Evolutionary conservation across 2,329 filamentous ascomycete genomes (phyloP), one percentile per base, ranked within the genome.

Genomic region (Fusarium robinianum): DNA sequence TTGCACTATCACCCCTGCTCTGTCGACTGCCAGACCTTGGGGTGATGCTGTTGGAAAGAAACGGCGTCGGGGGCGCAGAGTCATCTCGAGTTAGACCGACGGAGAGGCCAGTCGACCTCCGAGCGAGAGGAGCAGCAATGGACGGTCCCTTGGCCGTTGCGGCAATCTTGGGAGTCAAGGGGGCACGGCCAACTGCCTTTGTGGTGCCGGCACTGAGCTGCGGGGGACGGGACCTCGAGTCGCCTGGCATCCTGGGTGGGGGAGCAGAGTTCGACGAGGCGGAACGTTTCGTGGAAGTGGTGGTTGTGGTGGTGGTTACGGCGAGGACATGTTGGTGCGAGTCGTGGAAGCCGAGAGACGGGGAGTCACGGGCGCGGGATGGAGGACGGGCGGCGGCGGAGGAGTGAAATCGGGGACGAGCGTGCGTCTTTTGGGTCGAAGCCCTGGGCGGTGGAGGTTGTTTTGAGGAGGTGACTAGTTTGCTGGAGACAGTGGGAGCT

Each of bases 11-110:
- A 44, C 84, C 79, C 55, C 89, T 83, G 57, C 75, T 83, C 64
- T 83, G 88, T 50, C 90, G 79, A 34, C 83, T 75, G 7, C 85
- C 86, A 7, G 90, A 90, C 54, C 90, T 82, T 36, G 90, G 88
- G 4, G 90, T 95, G 63, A 90, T 73, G 65, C 88, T 90, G 65
- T 71, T 78, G 67, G 68, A 81, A 30, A 90, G 69, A 57, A 80
- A 80, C 36, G 42, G 30, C n/a, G 11, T 26, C 7, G 34, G 17
- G 8, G 41, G 32, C 21, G 37, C 40, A 19, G 25, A 25, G 5
- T 58, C 57, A 8, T 60, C 58, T 54, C 60, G 51, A 21, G 41
- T 15, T 6, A 36, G 34, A 8, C 33, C 42, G 21, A 35, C 22
- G n/a, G 39, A n/a, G 26, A 52, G 26, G 14, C 35, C 50, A 3